Evolutionary conservation across 106 monocot species (phyloP), one percentile per base, ranked within the genome.

Genomic region (Dendrobium officinale): DNA sequence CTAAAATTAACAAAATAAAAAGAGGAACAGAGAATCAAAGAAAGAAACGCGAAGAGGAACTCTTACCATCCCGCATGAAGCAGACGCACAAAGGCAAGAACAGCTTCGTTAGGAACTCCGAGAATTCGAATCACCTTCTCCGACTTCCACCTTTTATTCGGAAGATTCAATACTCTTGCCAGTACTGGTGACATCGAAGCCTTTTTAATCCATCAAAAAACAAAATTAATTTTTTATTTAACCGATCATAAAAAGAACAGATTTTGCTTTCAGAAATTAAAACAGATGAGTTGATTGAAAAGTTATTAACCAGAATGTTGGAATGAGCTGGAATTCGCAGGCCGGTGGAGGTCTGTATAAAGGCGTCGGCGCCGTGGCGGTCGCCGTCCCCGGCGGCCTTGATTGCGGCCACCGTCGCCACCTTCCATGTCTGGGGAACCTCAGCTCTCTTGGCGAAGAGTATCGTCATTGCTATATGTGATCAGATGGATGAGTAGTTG

Each of bases 51-150:
- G 58, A 64, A 24, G 26, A 66, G 4, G 9, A 20, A 24, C 82
- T 86, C 24, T 66, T 77, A 18, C 42, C 58, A 17, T 80, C 87
- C 68, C 27, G 44, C n/a, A 70, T 84, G 84, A 75, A 93, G 79
- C 68, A 87, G 82, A 9, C 75, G 67, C 67, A 88, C 26, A 79
- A 93, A 93, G 40, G 85, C 88, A 22, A 18, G 27, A 42, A 90
- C 93, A n/a, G 93, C 88, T 1, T 80, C 84, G 81, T 64, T 83
- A 20, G 90, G 93, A 72, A 90, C 93, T 20, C 93, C 93, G 10
- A 67, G 87, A 58, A 93, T 86, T 5, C 31, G 79, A 48, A 93
- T 81, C 3, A 45, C 66, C 31, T 77, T 86, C 27, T 31, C 29
- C 42, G 77, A 43, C 19, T 45, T 56, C 17, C 47, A 67, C 2